These are phyloP conservation scores for Solanum dulcamara DNA, from an alignment of 257 asterid genomes.

Conservation along the genomic window DNA sequence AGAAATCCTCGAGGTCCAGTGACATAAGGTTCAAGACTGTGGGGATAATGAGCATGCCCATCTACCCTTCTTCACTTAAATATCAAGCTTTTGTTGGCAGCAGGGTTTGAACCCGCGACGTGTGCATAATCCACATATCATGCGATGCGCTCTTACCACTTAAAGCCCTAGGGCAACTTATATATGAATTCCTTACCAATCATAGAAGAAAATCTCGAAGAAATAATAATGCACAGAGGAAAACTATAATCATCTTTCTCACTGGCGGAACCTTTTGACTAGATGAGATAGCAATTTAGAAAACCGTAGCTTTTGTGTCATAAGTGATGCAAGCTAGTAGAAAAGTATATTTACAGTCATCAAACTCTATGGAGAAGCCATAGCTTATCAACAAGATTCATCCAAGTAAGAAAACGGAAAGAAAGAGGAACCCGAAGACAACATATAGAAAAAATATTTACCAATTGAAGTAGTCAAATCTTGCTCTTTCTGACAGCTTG, in stretches of 20 bases:
- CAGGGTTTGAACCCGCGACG: neutral
- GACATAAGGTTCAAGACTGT: neutral
- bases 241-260: neutral
- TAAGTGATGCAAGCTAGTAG: neutral
- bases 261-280: neutral
- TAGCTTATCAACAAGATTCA: neutral
- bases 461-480: slow-evolving; percentile 53
- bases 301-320: neutral
- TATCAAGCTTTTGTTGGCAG: neutral
- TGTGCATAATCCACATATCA: neutral
- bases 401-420: neutral
- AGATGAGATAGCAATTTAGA: neutral
- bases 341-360: neutral
- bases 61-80: neutral
- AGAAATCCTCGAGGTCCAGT: neutral
- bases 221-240: neutral
- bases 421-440: neutral
- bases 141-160: neutral
- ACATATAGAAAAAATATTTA: slow-evolving; percentile 7
- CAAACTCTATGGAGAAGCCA: neutral
- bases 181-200: neutral
- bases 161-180: neutral
- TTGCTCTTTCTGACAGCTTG: slow-evolving; percentile 44
- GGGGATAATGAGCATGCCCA: neutral
- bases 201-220: neutral